Evolutionary conservation across 2,329 filamentous ascomycete genomes (phyloP).

Genomic region (Teratosphaeria nubilosa): DNA sequence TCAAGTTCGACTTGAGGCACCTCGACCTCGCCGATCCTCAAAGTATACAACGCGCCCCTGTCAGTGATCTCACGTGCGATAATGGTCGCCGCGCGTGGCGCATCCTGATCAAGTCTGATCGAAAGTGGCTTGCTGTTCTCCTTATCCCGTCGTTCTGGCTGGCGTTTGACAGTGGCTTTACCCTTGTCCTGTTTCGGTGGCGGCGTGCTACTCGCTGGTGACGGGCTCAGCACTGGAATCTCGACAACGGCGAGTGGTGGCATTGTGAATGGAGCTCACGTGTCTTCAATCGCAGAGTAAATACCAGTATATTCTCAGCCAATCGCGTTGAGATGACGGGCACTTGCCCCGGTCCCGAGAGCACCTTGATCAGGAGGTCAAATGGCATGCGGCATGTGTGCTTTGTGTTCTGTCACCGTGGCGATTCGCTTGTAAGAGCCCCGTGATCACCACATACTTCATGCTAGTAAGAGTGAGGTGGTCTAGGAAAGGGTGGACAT

Average conservation of each 20-base stretch:
- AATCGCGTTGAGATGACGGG: too few relatives aligned
- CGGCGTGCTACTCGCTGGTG: neutral
- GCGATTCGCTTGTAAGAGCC: too few relatives aligned
- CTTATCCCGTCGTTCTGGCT: neutral
- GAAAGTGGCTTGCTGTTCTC: neutral
- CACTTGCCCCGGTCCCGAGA: too few relatives aligned
- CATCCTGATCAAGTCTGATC: neutral
- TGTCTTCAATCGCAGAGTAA: neutral
- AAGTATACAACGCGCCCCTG: constrained; percentile 14
- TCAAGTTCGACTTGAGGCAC: constrained; percentile 18
- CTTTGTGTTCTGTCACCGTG: too few relatives aligned
- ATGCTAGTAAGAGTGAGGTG: too few relatives aligned
- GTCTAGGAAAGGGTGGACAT: too few relatives aligned
- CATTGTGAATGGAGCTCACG: neutral
- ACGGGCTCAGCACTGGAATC: constrained; percentile 1
- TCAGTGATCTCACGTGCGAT: constrained; percentile 13
- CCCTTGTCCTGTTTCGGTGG: neutral
- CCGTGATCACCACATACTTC: too few relatives aligned
- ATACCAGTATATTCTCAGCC: constrained; percentile 1
- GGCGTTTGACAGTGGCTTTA: neutral
- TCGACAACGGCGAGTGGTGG: neutral
- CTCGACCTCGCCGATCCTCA: constrained; percentile 18
- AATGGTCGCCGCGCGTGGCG: constrained; percentile 19
- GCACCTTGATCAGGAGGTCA: too few relatives aligned
- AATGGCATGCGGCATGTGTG: too few relatives aligned